Percentiles rank a stretch among this genome's conserved stretches.
Evolutionary conservation across 805 yeast genomes (phyloP).

Genomic region (Saccharomycopsis sp.): DNA sequence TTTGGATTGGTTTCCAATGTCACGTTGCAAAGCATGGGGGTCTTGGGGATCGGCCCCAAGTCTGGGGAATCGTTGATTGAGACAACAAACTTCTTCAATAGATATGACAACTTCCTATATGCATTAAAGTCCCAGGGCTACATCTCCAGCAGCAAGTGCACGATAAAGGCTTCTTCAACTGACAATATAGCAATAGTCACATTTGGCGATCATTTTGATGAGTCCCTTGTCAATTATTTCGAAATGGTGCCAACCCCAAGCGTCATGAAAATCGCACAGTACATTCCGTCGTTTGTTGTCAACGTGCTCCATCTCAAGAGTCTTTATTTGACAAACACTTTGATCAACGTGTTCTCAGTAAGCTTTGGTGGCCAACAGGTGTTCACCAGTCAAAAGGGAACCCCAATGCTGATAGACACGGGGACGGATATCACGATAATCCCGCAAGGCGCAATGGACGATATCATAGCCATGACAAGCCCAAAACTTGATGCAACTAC

Average conservation of each 20-base stretch:
- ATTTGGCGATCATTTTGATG: too few relatives aligned
- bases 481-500: not conserved
- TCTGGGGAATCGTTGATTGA: not conserved
- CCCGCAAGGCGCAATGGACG: not conserved
- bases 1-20: constrained; percentile 1
- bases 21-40: constrained; percentile 1
- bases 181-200: too few relatives aligned
- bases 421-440: constrained; percentile 3
- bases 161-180: too few relatives aligned
- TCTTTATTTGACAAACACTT: not conserved
- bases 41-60: constrained; percentile 2
- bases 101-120: constrained; percentile 26
- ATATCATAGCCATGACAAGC: not conserved
- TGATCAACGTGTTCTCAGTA: not conserved
- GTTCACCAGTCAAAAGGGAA: not conserved
- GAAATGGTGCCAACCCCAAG: not conserved
- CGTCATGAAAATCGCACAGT: not conserved
- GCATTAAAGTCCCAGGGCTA: constrained; percentile 33
- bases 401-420: not conserved
- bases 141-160: too few relatives aligned
- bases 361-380: not conserved
- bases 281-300: not conserved
- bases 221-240: too few relatives aligned
- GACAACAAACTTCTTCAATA: not conserved
- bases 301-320: not conserved